A percentile compares a stretch with the other conserved stretches of the same genome.
These are phyloP conservation scores for Trichosporon sp. DNA, from an alignment of 1,284 basidiomycete species.

Conservation along the genomic window DNA sequence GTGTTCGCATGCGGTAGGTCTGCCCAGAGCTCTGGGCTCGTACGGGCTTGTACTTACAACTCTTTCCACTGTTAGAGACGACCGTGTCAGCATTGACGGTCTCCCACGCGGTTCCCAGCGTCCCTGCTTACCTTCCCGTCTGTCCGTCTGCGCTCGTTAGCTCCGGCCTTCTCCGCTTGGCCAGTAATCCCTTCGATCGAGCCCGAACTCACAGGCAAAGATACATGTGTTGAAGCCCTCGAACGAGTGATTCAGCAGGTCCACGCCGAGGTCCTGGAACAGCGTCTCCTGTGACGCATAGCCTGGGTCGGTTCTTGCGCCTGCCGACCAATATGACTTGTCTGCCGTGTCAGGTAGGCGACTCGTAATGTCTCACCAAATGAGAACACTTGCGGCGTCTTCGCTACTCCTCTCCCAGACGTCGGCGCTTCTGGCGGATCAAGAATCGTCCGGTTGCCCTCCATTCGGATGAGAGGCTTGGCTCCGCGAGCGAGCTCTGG, in stretches of 20 bases:
- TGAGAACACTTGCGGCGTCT: conserved; percentile 83
- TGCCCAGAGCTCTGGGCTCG: neutral
- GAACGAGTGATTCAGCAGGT: conserved; percentile 92
- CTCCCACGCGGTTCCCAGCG: neutral
- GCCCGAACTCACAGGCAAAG: conserved; percentile 79
- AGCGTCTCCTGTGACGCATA: conserved; percentile 93
- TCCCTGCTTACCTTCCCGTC: conserved; percentile 49
- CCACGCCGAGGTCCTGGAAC: conserved; percentile 91
- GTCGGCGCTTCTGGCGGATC: conserved; percentile 71
- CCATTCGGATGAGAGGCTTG: conserved; percentile 88
- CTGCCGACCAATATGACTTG: conserved; percentile 94
- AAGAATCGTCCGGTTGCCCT: conserved; percentile 84
- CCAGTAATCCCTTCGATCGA: neutral
- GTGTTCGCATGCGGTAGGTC: conserved; percentile 12
- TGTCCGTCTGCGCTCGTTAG: conserved; percentile 49
- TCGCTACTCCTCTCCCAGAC: conserved; percentile 70
- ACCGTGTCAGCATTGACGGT: conserved; percentile 20
- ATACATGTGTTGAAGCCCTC: conserved; percentile 97
- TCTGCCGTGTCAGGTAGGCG: conserved; percentile 58
- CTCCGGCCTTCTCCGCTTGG: conserved; percentile 4
- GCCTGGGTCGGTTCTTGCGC: conserved; percentile 76
- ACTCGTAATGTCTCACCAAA: conserved; percentile 60
- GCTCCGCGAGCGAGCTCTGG: conserved; percentile 87
- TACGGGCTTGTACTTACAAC: conserved; percentile 41
- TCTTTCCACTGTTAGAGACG: conserved; percentile 46